Evolutionary conservation across 768 basidiomycete genomes (phyloP), one percentile per base, ranked within the genome.

Genomic region (Psilocybe tampanensis): DNA sequence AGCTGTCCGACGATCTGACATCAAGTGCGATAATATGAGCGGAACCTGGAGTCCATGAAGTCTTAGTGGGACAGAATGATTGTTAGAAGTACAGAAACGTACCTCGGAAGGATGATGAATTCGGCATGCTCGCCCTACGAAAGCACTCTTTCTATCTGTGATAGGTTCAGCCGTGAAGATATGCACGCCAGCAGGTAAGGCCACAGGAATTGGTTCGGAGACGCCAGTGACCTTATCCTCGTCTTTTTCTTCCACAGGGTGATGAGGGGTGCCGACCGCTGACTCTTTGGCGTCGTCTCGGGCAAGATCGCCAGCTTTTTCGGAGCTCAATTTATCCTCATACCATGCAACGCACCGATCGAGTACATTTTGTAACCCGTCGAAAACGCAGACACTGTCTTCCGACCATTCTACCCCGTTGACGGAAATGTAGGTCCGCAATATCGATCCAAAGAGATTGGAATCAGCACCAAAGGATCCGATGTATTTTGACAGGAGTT

Each of bases 401-500:
- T 81, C 76, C 2, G 77, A 74, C 85, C 89, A 95, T 60, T 92
- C 89, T n/a, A 92, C 81, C 7, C 89, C 91, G 52, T 79, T 82
- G 19, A 78, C 66, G 3, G 93, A 93, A 53, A 95, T 92, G 68
- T 82, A 95, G 0, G 90, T 94, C 36, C 89, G 82, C 18, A 94
- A 76, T 33, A 94, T 80, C 1, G 81, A 81, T 21, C 91, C 92
- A 66, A 95, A 95, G 17, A 95, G 79, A 15, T 70, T 69, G 8
- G 89, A 74, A 62, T 92, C 86, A 1, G 89, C 87, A 18, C 88
- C 85, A 65, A 87, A 94, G 2, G 89, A 78, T 2, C 92, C 92
- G 45, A 95, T 76, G 71, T 95, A 95, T 21, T 85, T 85, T 2
- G 92, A 94, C 23, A 94, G 81, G 0, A 94, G 84, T 66, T 94